A percentile compares a stretch with the other conserved stretches of the same genome.
These are phyloP conservation scores for Ophiostoma ulmi DNA, from an alignment of 2,329 filamentous ascomycete genomes.

Conservation along the genomic window DNA sequence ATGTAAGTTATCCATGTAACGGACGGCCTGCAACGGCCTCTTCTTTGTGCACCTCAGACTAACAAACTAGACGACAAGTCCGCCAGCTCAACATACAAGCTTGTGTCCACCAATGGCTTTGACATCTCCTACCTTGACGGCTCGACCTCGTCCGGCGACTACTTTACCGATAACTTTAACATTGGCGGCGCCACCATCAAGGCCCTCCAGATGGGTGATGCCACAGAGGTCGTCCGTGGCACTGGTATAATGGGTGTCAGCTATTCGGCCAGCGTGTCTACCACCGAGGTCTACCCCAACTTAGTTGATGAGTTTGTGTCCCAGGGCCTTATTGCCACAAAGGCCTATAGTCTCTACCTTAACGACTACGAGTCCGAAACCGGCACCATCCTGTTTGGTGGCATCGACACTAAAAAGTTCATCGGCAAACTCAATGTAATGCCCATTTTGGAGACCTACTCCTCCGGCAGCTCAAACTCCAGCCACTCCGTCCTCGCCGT, in stretches of 20 bases:
- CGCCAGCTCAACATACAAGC: slow-evolving; percentile 46
- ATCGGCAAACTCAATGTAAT: slow-evolving; percentile 51
- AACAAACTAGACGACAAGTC: slow-evolving; percentile 37
- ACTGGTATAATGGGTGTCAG: slow-evolving; percentile 57
- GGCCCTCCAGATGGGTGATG: slow-evolving; percentile 53
- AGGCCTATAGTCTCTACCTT: slow-evolving; percentile 65
- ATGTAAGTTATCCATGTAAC: slow-evolving; percentile 36
- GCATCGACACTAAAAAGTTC: slow-evolving; percentile 64
- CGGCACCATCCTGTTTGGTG: slow-evolving; percentile 64
- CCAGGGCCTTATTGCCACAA: slow-evolving; percentile 56
- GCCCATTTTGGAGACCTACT: slow-evolving; percentile 45
- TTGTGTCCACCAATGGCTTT: slow-evolving; percentile 44
- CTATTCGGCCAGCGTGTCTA: slow-evolving; percentile 47
- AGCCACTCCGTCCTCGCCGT: slow-evolving; percentile 41
- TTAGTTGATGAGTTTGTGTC: slow-evolving; percentile 60
- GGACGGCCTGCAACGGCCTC: neutral
- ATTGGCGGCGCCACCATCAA: slow-evolving; percentile 48
- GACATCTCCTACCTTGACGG: slow-evolving; percentile 58
- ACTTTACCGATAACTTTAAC: slow-evolving; percentile 52
- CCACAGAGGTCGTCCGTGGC: slow-evolving; percentile 43
- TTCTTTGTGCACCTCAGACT: neutral
- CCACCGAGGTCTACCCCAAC: slow-evolving; percentile 46
- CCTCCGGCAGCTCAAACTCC: slow-evolving; percentile 37
- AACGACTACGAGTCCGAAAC: slow-evolving; percentile 50
- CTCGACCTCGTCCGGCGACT: slow-evolving; percentile 51